A percentile compares a stretch with the other conserved stretches of the same genome.
phyloP scores from a whole-genome alignment of 306 rosid genomes.

The Erythrophleum fordii region DNA sequence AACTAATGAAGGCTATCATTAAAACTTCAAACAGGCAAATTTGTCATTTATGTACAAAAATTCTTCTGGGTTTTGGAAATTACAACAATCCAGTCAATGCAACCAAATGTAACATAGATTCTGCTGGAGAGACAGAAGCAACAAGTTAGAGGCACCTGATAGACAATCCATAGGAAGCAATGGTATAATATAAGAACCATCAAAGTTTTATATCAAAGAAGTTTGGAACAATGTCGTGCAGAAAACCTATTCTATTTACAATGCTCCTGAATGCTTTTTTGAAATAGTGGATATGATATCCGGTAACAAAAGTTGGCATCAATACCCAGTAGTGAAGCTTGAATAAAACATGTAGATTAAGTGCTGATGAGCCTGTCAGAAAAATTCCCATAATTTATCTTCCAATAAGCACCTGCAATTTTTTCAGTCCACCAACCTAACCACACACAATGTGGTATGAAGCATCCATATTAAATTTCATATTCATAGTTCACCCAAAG shows the following conservation, averaged over 20 bases:
- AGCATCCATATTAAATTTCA: background rate
- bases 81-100: background rate
- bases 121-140: conserved; percentile 11
- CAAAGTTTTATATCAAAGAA: background rate
- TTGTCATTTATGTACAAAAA: conserved; percentile 6
- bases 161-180: background rate
- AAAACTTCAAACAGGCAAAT: conserved; percentile 28
- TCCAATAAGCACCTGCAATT: background rate
- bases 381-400: background rate
- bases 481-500: background rate
- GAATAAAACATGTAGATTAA: too few relatives aligned
- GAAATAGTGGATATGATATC: too few relatives aligned
- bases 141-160: background rate
- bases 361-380: too few relatives aligned
- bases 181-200: background rate
- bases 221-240: too few relatives aligned
- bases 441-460: background rate
- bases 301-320: too few relatives aligned
- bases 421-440: background rate
- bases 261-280: too few relatives aligned
- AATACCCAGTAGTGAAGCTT: too few relatives aligned
- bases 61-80: conserved; percentile 29
- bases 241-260: too few relatives aligned
- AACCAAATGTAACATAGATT: conserved; percentile 12
- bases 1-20: background rate